These are phyloP conservation scores for Aspergillus nanangensis DNA, from an alignment of 495 filamentous ascomycete species.

Conservation along the genomic window DNA sequence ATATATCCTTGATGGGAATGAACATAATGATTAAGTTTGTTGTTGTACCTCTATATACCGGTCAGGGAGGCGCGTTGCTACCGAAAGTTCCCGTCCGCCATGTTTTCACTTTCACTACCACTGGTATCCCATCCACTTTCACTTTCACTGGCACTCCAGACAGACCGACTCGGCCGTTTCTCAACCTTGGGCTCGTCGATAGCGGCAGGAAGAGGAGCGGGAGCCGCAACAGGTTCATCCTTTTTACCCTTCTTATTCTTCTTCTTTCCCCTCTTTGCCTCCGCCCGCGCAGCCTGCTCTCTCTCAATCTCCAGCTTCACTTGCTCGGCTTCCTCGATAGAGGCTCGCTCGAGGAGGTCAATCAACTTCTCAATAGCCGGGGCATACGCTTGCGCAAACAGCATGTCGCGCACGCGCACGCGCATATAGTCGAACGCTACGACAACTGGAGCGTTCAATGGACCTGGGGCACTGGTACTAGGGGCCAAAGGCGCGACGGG, in stretches of 20 bases:
- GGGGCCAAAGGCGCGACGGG: not conserved
- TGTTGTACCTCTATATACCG: no score
- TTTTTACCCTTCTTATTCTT: slow-evolving; percentile 13
- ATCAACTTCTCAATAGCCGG: slow-evolving; percentile 69
- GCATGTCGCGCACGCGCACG: slow-evolving; percentile 75
- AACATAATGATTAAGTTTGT: no score
- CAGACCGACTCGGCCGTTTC: slow-evolving; percentile 13
- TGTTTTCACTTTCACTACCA: slow-evolving; percentile 16
- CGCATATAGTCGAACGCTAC: slow-evolving; percentile 91
- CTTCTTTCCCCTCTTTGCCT: slow-evolving; percentile 14
- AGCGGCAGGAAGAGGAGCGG: slow-evolving; percentile 18
- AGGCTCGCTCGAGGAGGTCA: slow-evolving; percentile 33
- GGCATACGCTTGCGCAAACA: slow-evolving; percentile 66
- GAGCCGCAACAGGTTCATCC: not conserved
- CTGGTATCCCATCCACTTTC: slow-evolving; percentile 40
- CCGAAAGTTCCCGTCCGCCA: no score
- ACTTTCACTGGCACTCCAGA: slow-evolving; percentile 41
- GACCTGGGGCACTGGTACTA: not conserved
- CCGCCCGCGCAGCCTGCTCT: slow-evolving; percentile 14
- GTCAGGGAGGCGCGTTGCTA: no score
- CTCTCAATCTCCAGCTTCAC: slow-evolving; percentile 3
- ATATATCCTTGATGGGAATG: no score
- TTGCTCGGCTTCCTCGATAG: slow-evolving; percentile 12
- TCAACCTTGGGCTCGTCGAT: slow-evolving; percentile 2
- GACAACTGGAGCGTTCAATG: slow-evolving; percentile 47